phyloP scores from a whole-genome alignment of 805 yeast species.

The Pichia thaimueangensis region DNA sequence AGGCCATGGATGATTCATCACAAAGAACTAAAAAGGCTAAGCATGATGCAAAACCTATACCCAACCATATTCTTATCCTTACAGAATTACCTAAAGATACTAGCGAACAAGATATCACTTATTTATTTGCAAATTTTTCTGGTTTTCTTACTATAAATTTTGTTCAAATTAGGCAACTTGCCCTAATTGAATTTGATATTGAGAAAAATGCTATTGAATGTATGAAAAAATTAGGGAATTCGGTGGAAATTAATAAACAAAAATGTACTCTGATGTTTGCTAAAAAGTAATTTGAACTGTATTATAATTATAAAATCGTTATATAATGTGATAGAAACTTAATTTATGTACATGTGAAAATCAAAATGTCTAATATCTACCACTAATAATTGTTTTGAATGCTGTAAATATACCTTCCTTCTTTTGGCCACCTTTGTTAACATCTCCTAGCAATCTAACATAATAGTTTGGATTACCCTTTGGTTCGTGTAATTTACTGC shows the following conservation, averaged over 20 bases:
- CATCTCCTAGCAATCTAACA: slow-evolving; percentile 59
- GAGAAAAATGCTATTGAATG: slow-evolving; percentile 41
- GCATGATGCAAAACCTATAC: slow-evolving; percentile 33
- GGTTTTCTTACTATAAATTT: slow-evolving; percentile 67
- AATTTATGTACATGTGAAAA: neutral
- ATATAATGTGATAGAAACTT: neutral
- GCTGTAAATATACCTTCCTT: slow-evolving; percentile 63
- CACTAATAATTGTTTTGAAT: slow-evolving; percentile 67
- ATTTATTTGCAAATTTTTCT: slow-evolving; percentile 39
- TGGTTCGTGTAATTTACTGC: slow-evolving; percentile 66
- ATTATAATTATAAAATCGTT: neutral
- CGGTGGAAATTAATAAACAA: slow-evolving; percentile 15
- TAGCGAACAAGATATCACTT: slow-evolving; percentile 35
- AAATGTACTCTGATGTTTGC: slow-evolving; percentile 29
- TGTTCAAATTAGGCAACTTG: slow-evolving; percentile 62
- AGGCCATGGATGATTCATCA: slow-evolving; percentile 17
- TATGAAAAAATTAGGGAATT: slow-evolving; percentile 18
- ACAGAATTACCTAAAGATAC: slow-evolving; percentile 52
- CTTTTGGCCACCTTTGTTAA: slow-evolving; percentile 53
- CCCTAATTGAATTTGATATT: slow-evolving; percentile 71
- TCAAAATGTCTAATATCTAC: slow-evolving; percentile 39
- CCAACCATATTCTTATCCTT: slow-evolving; percentile 61
- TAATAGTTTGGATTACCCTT: slow-evolving; percentile 82
- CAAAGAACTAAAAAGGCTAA: slow-evolving; percentile 1
- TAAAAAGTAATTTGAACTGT: slow-evolving; percentile 16